Percentiles rank a stretch among this genome's conserved stretches.
These are phyloP conservation scores for Cytospora piceae DNA, from an alignment of 2,329 filamentous ascomycete species.

Conservation along the genomic window DNA sequence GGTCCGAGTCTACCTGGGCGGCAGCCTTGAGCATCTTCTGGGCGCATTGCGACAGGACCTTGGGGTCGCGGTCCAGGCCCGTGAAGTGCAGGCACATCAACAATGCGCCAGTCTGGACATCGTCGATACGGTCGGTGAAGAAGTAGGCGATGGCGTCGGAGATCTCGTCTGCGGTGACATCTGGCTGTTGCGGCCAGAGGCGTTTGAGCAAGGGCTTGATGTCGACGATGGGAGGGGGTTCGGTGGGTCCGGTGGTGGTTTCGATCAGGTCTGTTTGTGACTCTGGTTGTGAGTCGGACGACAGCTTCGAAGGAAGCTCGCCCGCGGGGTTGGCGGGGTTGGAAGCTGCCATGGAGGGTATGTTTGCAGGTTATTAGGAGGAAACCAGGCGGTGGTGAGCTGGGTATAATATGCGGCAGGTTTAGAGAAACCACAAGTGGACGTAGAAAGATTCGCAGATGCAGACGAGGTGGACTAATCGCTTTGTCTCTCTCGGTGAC, in stretches of 20 bases:
- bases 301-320: conserved; percentile 5
- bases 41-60: conserved; percentile 86
- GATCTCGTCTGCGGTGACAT: conserved; percentile 77
- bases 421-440: no score
- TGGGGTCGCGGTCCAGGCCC: conserved; percentile 77
- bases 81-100: conserved; percentile 93
- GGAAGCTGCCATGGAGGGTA: conserved; percentile 10
- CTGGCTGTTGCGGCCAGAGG: conserved; percentile 64
- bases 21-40: conserved; percentile 82
- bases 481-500: not conserved
- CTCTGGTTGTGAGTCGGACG: conserved; percentile 22
- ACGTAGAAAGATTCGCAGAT: not conserved
- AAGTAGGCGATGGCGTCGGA: conserved; percentile 88
- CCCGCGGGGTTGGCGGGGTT: not conserved
- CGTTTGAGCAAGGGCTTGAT: conserved; percentile 76
- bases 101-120: conserved; percentile 83
- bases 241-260: conserved; percentile 10
- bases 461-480: not conserved
- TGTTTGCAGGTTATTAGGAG: not conserved
- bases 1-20: conserved; percentile 67
- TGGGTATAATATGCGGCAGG: no score
- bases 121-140: conserved; percentile 87
- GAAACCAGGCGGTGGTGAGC: no score
- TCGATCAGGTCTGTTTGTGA: conserved; percentile 23
- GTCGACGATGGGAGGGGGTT: conserved; percentile 44